phyloP scores from a whole-genome alignment of 805 yeast species.

The Starmera quercuum region DNA sequence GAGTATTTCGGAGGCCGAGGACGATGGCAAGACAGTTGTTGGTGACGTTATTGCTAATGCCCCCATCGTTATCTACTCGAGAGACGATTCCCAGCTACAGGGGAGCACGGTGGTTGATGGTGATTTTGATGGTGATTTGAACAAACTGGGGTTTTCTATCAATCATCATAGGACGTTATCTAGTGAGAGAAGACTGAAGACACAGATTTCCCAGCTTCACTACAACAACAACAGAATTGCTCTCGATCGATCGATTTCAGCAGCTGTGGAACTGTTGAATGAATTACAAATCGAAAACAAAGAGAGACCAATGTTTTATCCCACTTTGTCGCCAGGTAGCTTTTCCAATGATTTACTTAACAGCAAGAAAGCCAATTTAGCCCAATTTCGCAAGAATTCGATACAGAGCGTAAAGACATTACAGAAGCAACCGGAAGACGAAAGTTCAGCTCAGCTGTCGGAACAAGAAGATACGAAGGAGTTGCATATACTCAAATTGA shows the following conservation, averaged over 20 bases:
- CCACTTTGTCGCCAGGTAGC: conserved; percentile 32
- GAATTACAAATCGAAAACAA: conserved; percentile 51
- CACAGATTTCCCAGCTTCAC: conserved; percentile 64
- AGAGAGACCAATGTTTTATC: conserved; percentile 55
- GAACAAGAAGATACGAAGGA: conserved; percentile 21
- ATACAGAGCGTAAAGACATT: conserved; percentile 11
- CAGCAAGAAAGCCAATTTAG: conserved; percentile 44
- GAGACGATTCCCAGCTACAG: conserved; percentile 19
- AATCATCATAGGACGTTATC: conserved; percentile 17
- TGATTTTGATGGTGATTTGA: conserved; percentile 2
- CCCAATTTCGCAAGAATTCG: conserved; percentile 39
- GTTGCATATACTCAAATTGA: conserved; percentile 58
- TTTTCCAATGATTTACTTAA: conserved; percentile 27
- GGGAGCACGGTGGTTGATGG: conserved; percentile 20
- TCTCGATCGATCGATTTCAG: conserved; percentile 52
- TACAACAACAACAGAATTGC: conserved; percentile 68
- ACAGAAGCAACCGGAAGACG: conserved; percentile 12
- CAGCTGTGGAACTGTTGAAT: conserved; percentile 40
- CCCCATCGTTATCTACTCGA: conserved; percentile 13
- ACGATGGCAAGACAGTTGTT: conserved; percentile 6
- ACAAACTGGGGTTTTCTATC: conserved; percentile 1
- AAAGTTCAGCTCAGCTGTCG: conserved; percentile 9
- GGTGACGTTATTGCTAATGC: conserved; percentile 5
- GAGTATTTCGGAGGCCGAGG: conserved; percentile 3
- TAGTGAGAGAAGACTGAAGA: conserved; percentile 29